Base-by-base conservation (phyloP, 225 moss, liverwort and hornwort genomes). In the Rhytidiadelphus loreus region DNA sequence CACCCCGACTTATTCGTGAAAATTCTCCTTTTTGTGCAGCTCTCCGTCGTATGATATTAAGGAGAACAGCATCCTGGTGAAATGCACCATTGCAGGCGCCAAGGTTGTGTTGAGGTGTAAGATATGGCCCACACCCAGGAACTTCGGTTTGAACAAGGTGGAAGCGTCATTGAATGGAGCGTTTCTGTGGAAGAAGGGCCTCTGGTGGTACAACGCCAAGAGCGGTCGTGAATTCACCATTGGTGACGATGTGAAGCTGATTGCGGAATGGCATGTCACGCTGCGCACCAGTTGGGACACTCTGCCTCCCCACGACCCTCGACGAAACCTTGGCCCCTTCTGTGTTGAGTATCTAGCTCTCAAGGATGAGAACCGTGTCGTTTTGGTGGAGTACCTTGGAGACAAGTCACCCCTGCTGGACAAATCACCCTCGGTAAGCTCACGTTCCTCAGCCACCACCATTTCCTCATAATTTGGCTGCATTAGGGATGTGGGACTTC, bases 131-230 rank as follows among this genome's bases (percentile, higher is more conserved):
- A 92, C 93, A 18, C 87, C 60, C 33, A 68, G 46, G 74, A 93
- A 87, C 90, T 89, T 93, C 41, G 93, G 93, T 33, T 80, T 92
- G 44, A 93, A 93, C 89, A 93, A 93, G 87, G 90, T 93, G 86
- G 93, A 93, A 39, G 92, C 92, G 11, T 90, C 93, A 3, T 73
- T 86, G 80, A 93, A 93, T 9, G 90, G 90, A 48, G 93, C 92
- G 72, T 92, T 93, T 81, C 80, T 93, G 83, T 93, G 93, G 93
- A 93, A 93, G 87, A 93, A 93, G 73, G 90, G 93, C 26, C 89
- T 93, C 18, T 93, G 93, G 93, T 93, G 89, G 86, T 93, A 63
- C 70, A 93, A 93, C 73, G 93, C 90, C 44, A 92, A 85, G 87
- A 93, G 93, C 89, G 78, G 71, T 32, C 93, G 93, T 23, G 93